Evolutionary conservation across 495 filamentous ascomycete species (phyloP), one percentile per base, ranked within the genome.

Genomic region (Penicillium herquei): DNA sequence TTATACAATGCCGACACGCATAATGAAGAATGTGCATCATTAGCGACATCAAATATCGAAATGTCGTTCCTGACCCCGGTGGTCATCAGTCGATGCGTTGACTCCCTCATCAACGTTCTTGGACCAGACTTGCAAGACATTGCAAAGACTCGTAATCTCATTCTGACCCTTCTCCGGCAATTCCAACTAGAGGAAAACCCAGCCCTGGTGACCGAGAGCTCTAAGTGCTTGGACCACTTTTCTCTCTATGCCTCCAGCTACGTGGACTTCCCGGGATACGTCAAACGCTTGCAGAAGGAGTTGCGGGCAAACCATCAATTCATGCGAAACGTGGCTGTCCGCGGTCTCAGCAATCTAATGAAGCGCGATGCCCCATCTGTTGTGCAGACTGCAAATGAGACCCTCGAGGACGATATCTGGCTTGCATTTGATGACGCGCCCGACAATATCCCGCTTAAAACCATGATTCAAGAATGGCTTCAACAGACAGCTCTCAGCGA

Each of bases 81-180:
- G 10, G 87, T 92, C 1, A 86, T 98, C 49, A 89, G 89, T 50
- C 84, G 90, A 53, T 91, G 91, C 57, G 85, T 96, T n/a, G 93
- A 99, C 67, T 91, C 92, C 31, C 76, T 96, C 7, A 90, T 99
- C 72, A 97, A 97, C 61, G 94, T 98, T 13, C 81, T 99, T 7
- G 94, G 94, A 0, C 94, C 94, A 0, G 95, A 98, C 64, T 76
- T 99, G 7, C 94, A 98, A 70, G 94, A 98, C 57, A 86, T 92
- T 58, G 82, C 81, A n/a, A 97, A 96, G 71, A 88, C 90, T 6
- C 81, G 94, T 45, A 92, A 96, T 64, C 76, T 98, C 18, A 95
- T 98, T 48, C 77, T 97, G 54, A 96, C 87, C 0, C 82, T 98
- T 1, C 85, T 96, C 18, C 80, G 83, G 2, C 89, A 92, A 59